Base-by-base conservation (phyloP, 495 filamentous ascomycete species). In the Hyaloscypha hepaticicola region DNA sequence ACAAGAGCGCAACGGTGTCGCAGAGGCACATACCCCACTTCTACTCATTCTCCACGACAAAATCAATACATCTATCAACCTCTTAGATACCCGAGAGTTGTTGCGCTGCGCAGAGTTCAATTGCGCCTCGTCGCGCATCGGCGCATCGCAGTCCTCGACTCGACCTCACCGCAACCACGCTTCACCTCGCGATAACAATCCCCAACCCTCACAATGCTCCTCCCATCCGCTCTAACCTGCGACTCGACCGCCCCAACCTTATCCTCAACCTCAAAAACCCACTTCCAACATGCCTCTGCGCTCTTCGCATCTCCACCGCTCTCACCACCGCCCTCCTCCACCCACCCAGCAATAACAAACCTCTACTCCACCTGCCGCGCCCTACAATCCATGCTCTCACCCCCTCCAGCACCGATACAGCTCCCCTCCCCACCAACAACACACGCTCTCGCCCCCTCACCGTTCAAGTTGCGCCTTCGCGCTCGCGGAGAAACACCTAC, bases 151-250 rank as follows among this genome's bases (percentile, higher is more conserved):
- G 1, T 50, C 50, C 24, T 31, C 26, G 25, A 21, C 62, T 16
- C 28, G 28, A 25, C 24, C 29, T 11, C 24, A 55, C 41, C 26
- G 19, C 38, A 19, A 45, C 16, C 38, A 45, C 38, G 49, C 55
- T 31, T 27, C 62, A 55, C 55, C 31, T 27, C 62, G 50, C 50
- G 27, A 59, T 41, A 31, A 7, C 33, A 16, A 5, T 41, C 65
- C 41, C 27, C 66, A 53, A 56, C 21, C 25, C 27, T 25, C 31
- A 62, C 25, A 25, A 91, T 92, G 89, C 73, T 92, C 57, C 85
- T 91, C 67, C 88, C 88, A 55, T 90, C 88, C 14, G 88, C 88
- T 38, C 75, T 92, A 50, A 76, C 86, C 49, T 89, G 88, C 84
- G 88, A 90, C 29, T 51, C 66, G 8, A 33, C 52, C 24, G 26